These are phyloP conservation scores for Smittium culicis DNA, from an alignment of 371 early-diverging fungal genomes.

Conservation along the genomic window DNA sequence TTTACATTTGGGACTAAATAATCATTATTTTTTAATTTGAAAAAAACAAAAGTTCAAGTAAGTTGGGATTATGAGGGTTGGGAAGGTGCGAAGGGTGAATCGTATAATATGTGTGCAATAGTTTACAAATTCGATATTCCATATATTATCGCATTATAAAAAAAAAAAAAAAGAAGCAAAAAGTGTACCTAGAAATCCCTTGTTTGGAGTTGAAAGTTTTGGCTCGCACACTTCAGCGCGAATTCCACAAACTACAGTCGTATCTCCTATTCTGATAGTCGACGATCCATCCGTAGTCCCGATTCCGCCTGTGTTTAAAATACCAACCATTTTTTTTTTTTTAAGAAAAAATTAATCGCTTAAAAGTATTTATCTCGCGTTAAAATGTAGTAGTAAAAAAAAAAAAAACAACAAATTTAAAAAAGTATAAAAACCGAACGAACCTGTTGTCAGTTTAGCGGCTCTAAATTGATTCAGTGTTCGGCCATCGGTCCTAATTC, in stretches of 20 bases:
- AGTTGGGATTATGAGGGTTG: too few relatives aligned
- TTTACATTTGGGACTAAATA: slow-evolving; percentile 71
- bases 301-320: slow-evolving; percentile 44
- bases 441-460: slow-evolving; percentile 24
- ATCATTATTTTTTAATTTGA: too few relatives aligned
- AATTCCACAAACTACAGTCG: slow-evolving; percentile 81
- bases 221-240: slow-evolving; percentile 91
- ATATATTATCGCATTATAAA: too few relatives aligned
- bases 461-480: slow-evolving; percentile 42
- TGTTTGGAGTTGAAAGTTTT: slow-evolving; percentile 41
- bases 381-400: too few relatives aligned
- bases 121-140: too few relatives aligned
- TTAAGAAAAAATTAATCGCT: too few relatives aligned
- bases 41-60: too few relatives aligned
- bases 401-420: neutral
- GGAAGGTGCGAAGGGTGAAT: too few relatives aligned
- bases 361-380: too few relatives aligned
- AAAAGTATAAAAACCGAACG: neutral
- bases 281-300: slow-evolving; percentile 73
- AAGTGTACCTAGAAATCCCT: slow-evolving; percentile 50
- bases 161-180: too few relatives aligned
- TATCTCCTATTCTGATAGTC: slow-evolving; percentile 75
- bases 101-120: too few relatives aligned
- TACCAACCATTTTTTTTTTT: too few relatives aligned
- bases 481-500: slow-evolving; percentile 76